Base-by-base conservation (phyloP, 345 rosid genomes). In the Salix dunnii region DNA sequence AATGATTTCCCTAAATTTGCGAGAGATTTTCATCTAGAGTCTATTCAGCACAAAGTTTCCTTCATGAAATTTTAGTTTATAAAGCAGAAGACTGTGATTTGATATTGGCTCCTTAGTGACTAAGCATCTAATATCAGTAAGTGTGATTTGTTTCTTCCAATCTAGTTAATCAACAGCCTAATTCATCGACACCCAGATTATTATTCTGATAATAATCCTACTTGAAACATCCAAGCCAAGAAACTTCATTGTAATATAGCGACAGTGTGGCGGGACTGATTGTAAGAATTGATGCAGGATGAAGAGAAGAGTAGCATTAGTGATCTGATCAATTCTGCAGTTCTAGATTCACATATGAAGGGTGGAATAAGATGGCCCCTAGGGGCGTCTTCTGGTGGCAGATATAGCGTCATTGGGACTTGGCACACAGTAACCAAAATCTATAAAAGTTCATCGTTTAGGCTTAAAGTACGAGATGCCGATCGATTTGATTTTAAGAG, bases 281-380 rank as follows among this genome's bases (percentile, higher is more conserved):
- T 18, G 31, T 17, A 14, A 77, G 25, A 33, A 28, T 49, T 36
- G 16, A 68, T 84, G 25, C 85, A 94, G 97, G 93, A 91, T 35
- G 86, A 88, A 20, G 94, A 90, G 84, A 78, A 73, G 68, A 68
- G 83, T 40, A 75, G 82, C 82, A 85, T 94, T 8, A 79, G 68
- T 36, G 80, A 71, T 30, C 73, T 92, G 78, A 68, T 94, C 42
- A 74, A 75, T 74, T 83, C 83, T 55, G 92, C 91, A 20, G 79
- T 87, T 71, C 18, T 89, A 76, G 94, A 90, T 83, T 82, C 89
- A 16, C 83, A 80, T 61, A 87, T 78, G 79, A 91, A 89, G 79
- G 96, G 97, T 25, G 93, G 97, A 46, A 72, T 92, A 75, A 87
- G 88, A 80, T 91, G 96, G 97, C 86, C 88, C 9, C 11, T 84